Percentiles rank a stretch among this genome's conserved stretches.
These are phyloP conservation scores for Tulasnella sp. DNA, from an alignment of 768 basidiomycete species.

Conservation along the genomic window DNA sequence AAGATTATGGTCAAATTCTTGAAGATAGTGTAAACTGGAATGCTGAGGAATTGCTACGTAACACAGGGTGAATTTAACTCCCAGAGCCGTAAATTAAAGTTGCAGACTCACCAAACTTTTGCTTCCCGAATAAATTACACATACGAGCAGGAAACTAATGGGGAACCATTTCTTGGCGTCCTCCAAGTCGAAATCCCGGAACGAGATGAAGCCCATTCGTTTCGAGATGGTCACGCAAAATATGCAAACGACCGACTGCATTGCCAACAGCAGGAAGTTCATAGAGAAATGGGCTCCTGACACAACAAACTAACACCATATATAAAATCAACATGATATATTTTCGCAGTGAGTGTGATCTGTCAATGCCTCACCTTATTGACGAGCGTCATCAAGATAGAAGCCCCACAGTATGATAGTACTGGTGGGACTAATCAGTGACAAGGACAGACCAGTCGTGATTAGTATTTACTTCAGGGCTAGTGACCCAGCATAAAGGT, in stretches of 20 bases:
- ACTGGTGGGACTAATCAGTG: constrained; percentile 62
- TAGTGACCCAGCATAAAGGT: not conserved
- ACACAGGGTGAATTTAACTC: not conserved
- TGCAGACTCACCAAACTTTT: constrained; percentile 73
- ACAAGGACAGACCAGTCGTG: not conserved
- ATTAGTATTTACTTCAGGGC: not conserved
- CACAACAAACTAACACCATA: constrained; percentile 65
- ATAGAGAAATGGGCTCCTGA: constrained; percentile 89
- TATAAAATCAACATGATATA: not conserved
- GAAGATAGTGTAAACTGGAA: constrained; percentile 98
- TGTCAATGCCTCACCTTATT: constrained; percentile 59
- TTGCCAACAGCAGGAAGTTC: constrained; percentile 88
- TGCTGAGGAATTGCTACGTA: constrained; percentile 86
- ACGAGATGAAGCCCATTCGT: constrained; percentile 63
- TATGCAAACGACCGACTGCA: constrained; percentile 84
- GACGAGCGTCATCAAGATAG: constrained; percentile 92
- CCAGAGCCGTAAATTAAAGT: not conserved
- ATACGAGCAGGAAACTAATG: constrained; percentile 81
- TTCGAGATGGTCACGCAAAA: constrained; percentile 65
- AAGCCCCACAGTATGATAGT: constrained; percentile 79
- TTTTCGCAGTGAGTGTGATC: not conserved
- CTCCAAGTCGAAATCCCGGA: constrained; percentile 67
- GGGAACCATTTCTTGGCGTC: constrained; percentile 94
- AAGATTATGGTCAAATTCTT: constrained; percentile 99
- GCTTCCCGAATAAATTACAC: constrained; percentile 94